phyloP scores from a whole-genome alignment of 2,329 filamentous ascomycete genomes.

The Xylariaceae sp. region DNA sequence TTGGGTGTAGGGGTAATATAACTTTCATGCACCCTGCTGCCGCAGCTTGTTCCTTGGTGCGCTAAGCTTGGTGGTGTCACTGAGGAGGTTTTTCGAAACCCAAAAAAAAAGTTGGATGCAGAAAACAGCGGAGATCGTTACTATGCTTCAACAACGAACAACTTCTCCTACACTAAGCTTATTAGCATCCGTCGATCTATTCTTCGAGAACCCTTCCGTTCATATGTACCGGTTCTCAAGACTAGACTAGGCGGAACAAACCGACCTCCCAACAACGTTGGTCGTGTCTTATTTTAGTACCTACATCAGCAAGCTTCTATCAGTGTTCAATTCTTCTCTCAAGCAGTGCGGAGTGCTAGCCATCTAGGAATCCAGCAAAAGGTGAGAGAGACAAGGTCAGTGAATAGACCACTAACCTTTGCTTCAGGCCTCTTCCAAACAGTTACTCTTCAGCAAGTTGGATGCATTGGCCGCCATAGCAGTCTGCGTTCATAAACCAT shows the following conservation, averaged over 20 bases:
- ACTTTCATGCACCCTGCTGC: constrained; percentile 21
- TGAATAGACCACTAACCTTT: too few relatives aligned
- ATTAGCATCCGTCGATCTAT: constrained; percentile 13
- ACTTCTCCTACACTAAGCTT: too few relatives aligned
- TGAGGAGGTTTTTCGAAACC: constrained; percentile 3
- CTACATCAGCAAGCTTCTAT: constrained; percentile 5
- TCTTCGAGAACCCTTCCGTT: constrained; percentile 17
- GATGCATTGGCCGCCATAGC: constrained; percentile 2
- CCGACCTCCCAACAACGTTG: constrained; percentile 10
- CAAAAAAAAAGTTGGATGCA: not conserved
- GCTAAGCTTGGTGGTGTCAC: constrained; percentile 21
- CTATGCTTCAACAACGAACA: not conserved
- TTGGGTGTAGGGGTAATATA: constrained; percentile 25
- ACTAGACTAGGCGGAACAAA: too few relatives aligned
- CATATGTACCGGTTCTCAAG: not conserved
- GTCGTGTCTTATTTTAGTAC: not conserved
- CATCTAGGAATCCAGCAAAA: constrained; percentile 16
- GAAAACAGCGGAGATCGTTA: constrained; percentile 3
- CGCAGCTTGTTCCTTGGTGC: constrained; percentile 8
- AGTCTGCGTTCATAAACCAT: constrained; percentile 9
- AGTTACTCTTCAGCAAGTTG: not conserved
- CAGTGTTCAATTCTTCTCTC: constrained; percentile 4
- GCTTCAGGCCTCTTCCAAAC: constrained; percentile 1
- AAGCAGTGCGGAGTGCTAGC: constrained; percentile 3
- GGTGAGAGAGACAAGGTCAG: not conserved